Evolutionary conservation across 2,329 filamentous ascomycete genomes (phyloP).

Genomic region (Hymenoscyphus salicellus): DNA sequence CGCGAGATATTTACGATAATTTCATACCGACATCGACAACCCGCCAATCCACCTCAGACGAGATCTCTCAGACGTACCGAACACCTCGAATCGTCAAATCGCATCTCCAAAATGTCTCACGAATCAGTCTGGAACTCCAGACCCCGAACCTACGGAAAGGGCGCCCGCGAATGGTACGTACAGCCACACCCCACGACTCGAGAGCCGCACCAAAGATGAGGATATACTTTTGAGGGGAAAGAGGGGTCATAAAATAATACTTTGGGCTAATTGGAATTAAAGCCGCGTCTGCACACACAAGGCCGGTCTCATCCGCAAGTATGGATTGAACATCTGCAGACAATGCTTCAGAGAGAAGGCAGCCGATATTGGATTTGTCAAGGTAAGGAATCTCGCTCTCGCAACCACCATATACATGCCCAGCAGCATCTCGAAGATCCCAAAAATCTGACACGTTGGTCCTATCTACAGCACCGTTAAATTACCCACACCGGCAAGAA

Average conservation of each 20-base stretch:
- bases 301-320: constrained; percentile 99
- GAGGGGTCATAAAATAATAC: background rate
- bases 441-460: background rate
- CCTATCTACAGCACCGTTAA: constrained; percentile 10
- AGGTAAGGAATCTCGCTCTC: constrained; percentile 46
- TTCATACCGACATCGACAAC: constrained; percentile 8
- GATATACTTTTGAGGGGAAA: background rate
- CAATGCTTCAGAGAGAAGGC: constrained; percentile 76
- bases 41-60: constrained; percentile 4
- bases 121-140: constrained; percentile 99
- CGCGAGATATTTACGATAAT: constrained; percentile 10
- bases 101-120: constrained; percentile 66
- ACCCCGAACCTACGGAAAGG: constrained; percentile 96
- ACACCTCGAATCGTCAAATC: constrained; percentile 4
- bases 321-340: constrained; percentile 87
- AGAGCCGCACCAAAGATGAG: background rate
- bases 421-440: background rate
- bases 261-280: constrained; percentile 23
- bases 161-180: constrained; percentile 85
- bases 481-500: constrained; percentile 1
- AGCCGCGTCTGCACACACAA: constrained; percentile 89
- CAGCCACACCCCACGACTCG: background rate
- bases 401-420: background rate
- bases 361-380: constrained; percentile 70
- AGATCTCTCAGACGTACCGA: constrained; percentile 6